Conservation (phyloP, 2,329 filamentous ascomycete genomes). For the Ploettnerulaceae sp. region DNA sequence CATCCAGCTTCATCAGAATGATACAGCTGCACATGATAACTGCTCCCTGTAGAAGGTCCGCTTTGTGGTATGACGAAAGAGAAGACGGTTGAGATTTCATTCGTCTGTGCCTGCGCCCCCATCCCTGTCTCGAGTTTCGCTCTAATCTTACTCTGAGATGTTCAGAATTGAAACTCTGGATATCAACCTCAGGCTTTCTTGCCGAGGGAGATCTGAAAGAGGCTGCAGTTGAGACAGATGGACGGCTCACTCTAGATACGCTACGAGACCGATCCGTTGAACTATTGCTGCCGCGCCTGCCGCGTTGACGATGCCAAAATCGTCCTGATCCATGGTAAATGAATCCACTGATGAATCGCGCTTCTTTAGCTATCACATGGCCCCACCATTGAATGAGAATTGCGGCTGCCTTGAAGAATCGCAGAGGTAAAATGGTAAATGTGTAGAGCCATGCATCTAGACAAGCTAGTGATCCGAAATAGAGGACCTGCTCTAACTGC, state of each 20-base stretch:
- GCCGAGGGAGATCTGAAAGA: conserved; percentile 26
- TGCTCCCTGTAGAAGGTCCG: conserved; percentile 85
- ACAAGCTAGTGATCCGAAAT: conserved; percentile 86
- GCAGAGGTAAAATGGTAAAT: conserved; percentile 88
- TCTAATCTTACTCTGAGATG: conserved; percentile 24
- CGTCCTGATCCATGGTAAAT: conserved; percentile 76
- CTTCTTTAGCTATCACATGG: conserved; percentile 66
- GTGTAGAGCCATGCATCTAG: conserved; percentile 95
- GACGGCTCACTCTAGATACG: conserved; percentile 26
- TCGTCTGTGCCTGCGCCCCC: conserved; percentile 55
- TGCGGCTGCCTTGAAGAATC: conserved; percentile 75
- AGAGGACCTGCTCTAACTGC: conserved; percentile 76
- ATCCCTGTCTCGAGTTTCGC: conserved; percentile 28
- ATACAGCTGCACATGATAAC: conserved; percentile 83
- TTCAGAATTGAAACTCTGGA: conserved; percentile 16
- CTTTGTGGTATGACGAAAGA: conserved; percentile 85
- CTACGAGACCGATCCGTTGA: conserved; percentile 27
- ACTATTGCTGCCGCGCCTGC: conserved; percentile 41
- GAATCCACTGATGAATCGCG: conserved; percentile 65
- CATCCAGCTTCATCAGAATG: conserved; percentile 85
- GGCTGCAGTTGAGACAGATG: conserved; percentile 24
- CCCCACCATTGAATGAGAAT: conserved; percentile 77
- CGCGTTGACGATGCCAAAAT: conserved; percentile 59
- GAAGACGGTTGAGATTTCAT: conserved; percentile 82
- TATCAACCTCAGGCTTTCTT: conserved; percentile 16